phyloP scores from a whole-genome alignment of 441 rosid genomes.

The Isatis lusitanica region DNA sequence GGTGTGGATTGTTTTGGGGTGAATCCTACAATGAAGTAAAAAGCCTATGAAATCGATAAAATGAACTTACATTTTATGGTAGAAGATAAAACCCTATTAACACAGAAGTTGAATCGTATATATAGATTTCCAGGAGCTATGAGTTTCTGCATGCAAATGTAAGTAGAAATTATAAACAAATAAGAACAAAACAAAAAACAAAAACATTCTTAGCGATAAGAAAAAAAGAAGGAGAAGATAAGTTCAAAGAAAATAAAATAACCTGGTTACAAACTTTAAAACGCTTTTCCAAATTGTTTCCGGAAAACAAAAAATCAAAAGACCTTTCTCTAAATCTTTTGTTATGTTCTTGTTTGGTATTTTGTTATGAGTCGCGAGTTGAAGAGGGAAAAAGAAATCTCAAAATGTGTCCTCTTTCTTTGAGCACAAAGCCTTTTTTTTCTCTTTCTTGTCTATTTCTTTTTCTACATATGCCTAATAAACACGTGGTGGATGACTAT shows the following conservation, averaged over 20 bases:
- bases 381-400: conserved; percentile 22
- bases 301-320: not conserved
- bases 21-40: not conserved
- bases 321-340: not conserved
- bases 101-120: not conserved
- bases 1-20: not conserved
- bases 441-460: conserved; percentile 24
- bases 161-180: not conserved
- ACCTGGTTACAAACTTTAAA: not conserved
- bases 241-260: not conserved
- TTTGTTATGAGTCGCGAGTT: conserved; percentile 1
- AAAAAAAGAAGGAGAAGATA: not conserved
- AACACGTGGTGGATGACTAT: conserved; percentile 4
- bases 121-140: conserved; percentile 9
- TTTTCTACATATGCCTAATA: conserved; percentile 15
- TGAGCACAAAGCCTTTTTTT: conserved; percentile 17
- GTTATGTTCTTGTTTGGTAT: conserved; percentile 6
- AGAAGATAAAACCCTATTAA: conserved; percentile 16
- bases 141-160: conserved; percentile 19
- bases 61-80: conserved; percentile 30
- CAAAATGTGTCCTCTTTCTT: conserved; percentile 27
- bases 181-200: conserved; percentile 5
- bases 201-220: not conserved
- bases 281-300: not conserved
- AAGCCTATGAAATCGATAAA: not conserved